Percentiles rank a stretch among this genome's conserved stretches.
Conservation (phyloP, 495 filamentous ascomycete genomes). For the Halenospora varia region DNA sequence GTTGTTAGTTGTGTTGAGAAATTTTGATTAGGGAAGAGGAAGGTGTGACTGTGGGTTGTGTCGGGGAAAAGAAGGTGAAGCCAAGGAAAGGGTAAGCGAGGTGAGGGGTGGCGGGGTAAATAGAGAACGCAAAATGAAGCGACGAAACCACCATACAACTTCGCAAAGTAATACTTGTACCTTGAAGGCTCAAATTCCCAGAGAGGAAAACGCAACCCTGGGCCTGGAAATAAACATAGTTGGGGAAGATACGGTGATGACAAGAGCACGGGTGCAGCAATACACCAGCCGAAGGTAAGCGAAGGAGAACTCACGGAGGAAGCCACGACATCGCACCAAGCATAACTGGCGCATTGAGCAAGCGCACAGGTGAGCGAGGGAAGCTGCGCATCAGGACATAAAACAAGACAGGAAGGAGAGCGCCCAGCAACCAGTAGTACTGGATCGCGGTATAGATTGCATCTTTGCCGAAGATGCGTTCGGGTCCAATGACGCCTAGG, state of each 20-base stretch:
- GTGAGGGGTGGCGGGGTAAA: too few relatives aligned
- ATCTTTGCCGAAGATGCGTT: constrained; percentile 58
- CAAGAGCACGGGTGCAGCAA: too few relatives aligned
- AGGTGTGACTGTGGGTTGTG: too few relatives aligned
- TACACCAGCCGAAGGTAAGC: too few relatives aligned
- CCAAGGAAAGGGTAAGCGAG: not conserved
- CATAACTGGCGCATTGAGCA: constrained; percentile 56
- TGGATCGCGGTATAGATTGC: constrained; percentile 61
- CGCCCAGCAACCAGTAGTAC: constrained; percentile 59
- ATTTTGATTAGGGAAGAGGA: too few relatives aligned
- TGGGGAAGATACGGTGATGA: too few relatives aligned
- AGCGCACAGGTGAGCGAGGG: constrained; percentile 29
- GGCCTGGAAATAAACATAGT: too few relatives aligned
- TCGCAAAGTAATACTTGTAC: too few relatives aligned
- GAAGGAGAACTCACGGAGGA: constrained; percentile 45
- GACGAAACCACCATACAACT: too few relatives aligned
- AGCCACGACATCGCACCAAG: constrained; percentile 63
- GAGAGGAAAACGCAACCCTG: too few relatives aligned
- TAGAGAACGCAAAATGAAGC: too few relatives aligned
- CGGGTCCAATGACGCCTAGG: constrained; percentile 64
- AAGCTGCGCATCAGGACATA: constrained; percentile 29
- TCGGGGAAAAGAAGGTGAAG: not conserved
- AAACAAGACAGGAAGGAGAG: constrained; percentile 49
- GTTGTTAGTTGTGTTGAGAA: constrained; percentile 1
- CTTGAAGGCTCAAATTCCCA: too few relatives aligned